Evolutionary conservation across 192 early-diverging fungal genomes (phyloP).

Genomic region (Coemansia sp.): DNA sequence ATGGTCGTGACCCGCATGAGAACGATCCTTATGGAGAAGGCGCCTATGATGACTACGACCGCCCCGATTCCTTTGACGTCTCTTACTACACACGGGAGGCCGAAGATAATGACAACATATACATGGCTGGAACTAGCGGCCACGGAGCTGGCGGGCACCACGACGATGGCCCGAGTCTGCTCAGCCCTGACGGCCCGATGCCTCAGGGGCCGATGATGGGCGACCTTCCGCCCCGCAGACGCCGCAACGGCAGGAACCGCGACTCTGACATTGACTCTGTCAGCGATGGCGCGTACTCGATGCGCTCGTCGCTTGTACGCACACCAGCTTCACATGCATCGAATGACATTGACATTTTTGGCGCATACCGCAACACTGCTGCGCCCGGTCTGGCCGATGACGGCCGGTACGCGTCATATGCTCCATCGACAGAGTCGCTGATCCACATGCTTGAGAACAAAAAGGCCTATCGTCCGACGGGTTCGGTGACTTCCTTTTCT

Average conservation of each 20-base stretch:
- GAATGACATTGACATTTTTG: conserved; percentile 57
- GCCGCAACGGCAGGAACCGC: conserved; percentile 50
- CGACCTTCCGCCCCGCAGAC: conserved; percentile 49
- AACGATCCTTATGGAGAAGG: conserved; percentile 54
- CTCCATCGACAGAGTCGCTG: conserved; percentile 68
- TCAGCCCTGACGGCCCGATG: conserved; percentile 53
- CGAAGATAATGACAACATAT: conserved; percentile 46
- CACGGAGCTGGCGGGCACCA: conserved; percentile 13
- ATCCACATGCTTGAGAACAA: conserved; percentile 69
- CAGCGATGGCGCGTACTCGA: conserved; percentile 58
- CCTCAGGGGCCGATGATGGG: conserved; percentile 51
- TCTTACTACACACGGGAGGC: conserved; percentile 57
- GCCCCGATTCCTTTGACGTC: conserved; percentile 59
- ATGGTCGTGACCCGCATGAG: conserved; percentile 23
- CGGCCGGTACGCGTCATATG: conserved; percentile 68
- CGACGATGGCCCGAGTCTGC: conserved; percentile 44
- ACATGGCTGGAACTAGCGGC: conserved; percentile 26
- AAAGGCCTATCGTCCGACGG: conserved; percentile 57
- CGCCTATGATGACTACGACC: conserved; percentile 46
- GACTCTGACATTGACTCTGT: conserved; percentile 56
- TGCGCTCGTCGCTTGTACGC: conserved; percentile 59
- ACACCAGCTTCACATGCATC: conserved; percentile 56
- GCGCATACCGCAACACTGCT: conserved; percentile 49
- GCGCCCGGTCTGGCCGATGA: conserved; percentile 52
- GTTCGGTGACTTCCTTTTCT: conserved; percentile 59